Evolutionary conservation across 2,329 filamentous ascomycete genomes (phyloP).

Genomic region (Fusarium sp.): DNA sequence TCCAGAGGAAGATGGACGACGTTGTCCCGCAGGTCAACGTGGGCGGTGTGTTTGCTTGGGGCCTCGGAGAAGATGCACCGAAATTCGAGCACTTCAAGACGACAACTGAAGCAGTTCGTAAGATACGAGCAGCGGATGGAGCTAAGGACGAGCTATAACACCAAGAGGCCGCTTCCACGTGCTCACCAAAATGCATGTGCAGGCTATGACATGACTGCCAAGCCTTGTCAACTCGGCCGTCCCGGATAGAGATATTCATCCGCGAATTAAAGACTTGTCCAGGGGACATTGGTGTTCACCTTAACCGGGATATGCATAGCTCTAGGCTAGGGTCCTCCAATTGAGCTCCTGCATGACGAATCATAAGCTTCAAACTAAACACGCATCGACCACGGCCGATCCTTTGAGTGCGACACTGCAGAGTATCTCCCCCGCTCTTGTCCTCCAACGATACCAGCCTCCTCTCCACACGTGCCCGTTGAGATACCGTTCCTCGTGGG

Average conservation of each 20-base stretch:
- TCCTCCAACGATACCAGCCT: constrained; percentile 36
- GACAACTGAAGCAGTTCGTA: constrained; percentile 43
- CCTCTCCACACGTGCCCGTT: constrained; percentile 40
- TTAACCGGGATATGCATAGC: constrained; percentile 18
- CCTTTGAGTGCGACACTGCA: constrained; percentile 23
- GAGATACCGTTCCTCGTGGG: constrained; percentile 12
- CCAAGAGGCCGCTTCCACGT: not conserved
- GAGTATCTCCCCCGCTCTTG: constrained; percentile 18
- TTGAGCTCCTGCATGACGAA: constrained; percentile 33
- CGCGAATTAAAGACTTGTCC: constrained; percentile 3
- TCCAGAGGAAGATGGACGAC: constrained; percentile 70
- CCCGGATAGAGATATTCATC: constrained; percentile 8
- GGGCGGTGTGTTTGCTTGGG: constrained; percentile 82
- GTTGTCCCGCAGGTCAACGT: constrained; percentile 68
- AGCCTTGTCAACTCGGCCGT: not conserved
- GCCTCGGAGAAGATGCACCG: constrained; percentile 74
- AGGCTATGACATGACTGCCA: constrained; percentile 16
- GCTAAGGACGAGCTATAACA: constrained; percentile 47
- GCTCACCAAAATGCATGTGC: not conserved
- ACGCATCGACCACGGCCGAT: constrained; percentile 32
- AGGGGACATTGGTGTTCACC: not conserved
- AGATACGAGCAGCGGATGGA: constrained; percentile 20
- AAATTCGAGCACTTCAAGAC: constrained; percentile 55
- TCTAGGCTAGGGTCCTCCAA: constrained; percentile 17
- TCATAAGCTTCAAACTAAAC: constrained; percentile 34